These are phyloP conservation scores for Debaryomyces subglobosus DNA, from an alignment of 1,139 yeast species.

Conservation along the genomic window DNA sequence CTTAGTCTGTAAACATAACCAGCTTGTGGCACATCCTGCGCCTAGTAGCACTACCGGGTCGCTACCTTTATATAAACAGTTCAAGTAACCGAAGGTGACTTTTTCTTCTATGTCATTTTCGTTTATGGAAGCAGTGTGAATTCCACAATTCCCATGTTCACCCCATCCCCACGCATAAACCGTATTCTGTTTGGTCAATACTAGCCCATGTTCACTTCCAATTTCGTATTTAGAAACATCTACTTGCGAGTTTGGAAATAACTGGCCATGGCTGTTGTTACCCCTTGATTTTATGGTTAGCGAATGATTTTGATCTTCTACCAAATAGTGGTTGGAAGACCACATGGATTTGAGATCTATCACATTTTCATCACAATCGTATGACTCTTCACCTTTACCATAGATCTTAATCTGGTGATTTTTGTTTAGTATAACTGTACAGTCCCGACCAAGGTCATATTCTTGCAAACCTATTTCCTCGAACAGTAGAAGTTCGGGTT, in stretches of 20 bases:
- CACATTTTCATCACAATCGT: conserved; percentile 3
- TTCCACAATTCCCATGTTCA: conserved; percentile 95
- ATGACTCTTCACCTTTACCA: conserved; percentile 19
- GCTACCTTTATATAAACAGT: conserved; percentile 32
- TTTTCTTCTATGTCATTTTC: conserved; percentile 19
- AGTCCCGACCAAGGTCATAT: conserved; percentile 50
- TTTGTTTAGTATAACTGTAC: conserved; percentile 28
- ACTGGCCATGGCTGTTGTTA: conserved; percentile 77
- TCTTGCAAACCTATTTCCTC: conserved; percentile 13
- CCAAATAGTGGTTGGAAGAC: conserved; percentile 68
- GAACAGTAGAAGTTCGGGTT: conserved; percentile 29
- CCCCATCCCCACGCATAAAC: conserved; percentile 97
- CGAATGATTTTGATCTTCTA: conserved; percentile 8
- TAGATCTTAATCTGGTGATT: conserved; percentile 13
- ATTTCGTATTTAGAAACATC: conserved; percentile 32
- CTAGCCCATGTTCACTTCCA: conserved; percentile 90
- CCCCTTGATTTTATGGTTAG: conserved; percentile 56
- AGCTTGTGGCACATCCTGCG: conserved; percentile 50
- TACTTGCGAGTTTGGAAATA: conserved; percentile 31
- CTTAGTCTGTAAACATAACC: conserved; percentile 30
- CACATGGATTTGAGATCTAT: conserved; percentile 61
- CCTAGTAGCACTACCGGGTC: conserved; percentile 34
- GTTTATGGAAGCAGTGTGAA: conserved; percentile 14
- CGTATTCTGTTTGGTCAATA: conserved; percentile 28
- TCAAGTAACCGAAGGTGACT: conserved; percentile 43